Base-by-base conservation (phyloP, 805 yeast species). In the Torulaspora maleeae region DNA sequence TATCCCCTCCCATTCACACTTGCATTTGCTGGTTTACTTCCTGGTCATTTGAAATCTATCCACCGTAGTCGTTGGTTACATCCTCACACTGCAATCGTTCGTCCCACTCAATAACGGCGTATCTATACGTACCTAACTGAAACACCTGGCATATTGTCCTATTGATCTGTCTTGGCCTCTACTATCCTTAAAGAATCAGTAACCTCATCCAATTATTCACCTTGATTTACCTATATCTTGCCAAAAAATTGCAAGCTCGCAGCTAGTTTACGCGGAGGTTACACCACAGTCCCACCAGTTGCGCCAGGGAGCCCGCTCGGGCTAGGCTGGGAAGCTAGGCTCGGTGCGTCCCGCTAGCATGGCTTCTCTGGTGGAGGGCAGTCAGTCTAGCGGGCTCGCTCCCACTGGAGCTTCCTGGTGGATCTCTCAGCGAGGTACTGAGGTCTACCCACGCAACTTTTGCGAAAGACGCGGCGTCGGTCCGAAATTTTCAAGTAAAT, bases 141-240 rank as follows among this genome's bases (percentile, higher is more conserved):
- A 82, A 83, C 90, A 86, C 95, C 95, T 82, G 95, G 85, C 96
- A 88, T 88, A 69, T 77, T 80, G 66, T 67, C 69, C 60, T 58
- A 51, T 52, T 52, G 48, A 44, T 44, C 44, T 44, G 43, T 39
- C 44, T 44, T 44, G 34, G 35, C 44, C 41, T 44, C 41, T 27
- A 38, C 27, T 32, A 29, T 30, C 20, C 34, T 32, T 32, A 27
- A 15, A 5, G 4, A 27, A 17, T 30, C 30, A 40, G 29, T 33
- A n/a, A 27, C 34, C 27, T 12, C 22, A 19, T 27, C 16, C 22
- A 20, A 34, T 17, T 27, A 33, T 22, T 27, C 36, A 29, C 37
- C 17, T 27, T 17, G 32, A 27, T 44, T 44, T 30, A 44, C 48
- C 48, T 27, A 40, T 44, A 44, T 38, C 48, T 41, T 40, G 24